Base-by-base conservation (phyloP, 2,329 filamentous ascomycete species). In the Scorias spongiosa region DNA sequence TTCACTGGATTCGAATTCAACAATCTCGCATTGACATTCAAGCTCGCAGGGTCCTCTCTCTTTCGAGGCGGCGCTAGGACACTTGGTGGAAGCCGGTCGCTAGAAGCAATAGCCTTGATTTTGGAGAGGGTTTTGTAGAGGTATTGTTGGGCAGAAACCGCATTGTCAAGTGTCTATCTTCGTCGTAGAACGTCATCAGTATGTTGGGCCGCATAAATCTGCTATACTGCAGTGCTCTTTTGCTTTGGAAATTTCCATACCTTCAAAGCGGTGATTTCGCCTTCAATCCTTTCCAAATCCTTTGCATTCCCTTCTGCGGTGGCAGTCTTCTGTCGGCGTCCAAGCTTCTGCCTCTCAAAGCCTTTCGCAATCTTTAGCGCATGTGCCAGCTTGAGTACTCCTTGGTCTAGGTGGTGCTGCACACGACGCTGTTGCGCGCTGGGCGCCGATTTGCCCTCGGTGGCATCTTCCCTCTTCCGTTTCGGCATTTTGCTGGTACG, bases 321-420 rank as follows among this genome's bases (percentile, higher is more conserved):
- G 1, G 74, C 74, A 2, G 64, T 66, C 56, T 80, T 80, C 51
- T 71, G 68, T 45, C 80, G 72, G 47, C 83, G 66, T 17, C 75
- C 71, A 45, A 79, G 71, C 50, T 86, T 83, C 63, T 89, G 84
- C 39, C 83, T 73, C 66, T 89, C 84, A 56, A 85, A 81, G 40
- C 80, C 79, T 57, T 84, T 85, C 45, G 79, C 80, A 10, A 71
- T 68, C 61, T 86, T 86, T 47, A 89, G 69, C 1, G 80, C 80
- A 46, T 76, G 72, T 48, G 72, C 71, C 8, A 89, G 67, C 30
- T 78, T 70, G 56, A 75, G 76, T 49, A 72, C 69, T 53, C 70
- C 69, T 40, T 70, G 64, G 29, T 69, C 62, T 46, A 78, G 64
- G 49, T 69, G 67, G 43, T 66, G 66, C 51, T 74, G 71, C 8